Conservation (phyloP, 1,284 basidiomycete species). For the Sutorius eximius region DNA sequence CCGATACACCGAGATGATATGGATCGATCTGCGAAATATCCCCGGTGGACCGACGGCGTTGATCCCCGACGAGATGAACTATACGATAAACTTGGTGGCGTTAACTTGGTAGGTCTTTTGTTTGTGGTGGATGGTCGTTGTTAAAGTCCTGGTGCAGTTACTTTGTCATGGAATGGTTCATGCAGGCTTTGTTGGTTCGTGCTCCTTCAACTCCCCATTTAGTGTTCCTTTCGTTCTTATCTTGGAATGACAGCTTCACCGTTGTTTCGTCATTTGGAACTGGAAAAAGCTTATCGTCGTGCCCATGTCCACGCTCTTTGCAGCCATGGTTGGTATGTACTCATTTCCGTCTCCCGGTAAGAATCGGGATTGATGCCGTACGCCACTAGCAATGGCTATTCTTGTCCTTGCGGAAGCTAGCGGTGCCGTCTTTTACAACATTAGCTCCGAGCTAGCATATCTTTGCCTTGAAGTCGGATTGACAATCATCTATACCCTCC, state of each 20-base stretch:
- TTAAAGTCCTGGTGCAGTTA: constrained; percentile 14
- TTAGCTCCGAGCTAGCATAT: constrained; percentile 28
- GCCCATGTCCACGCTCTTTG: constrained; percentile 25
- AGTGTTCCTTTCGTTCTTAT: not conserved
- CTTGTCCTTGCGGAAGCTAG: constrained; percentile 25
- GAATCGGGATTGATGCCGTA: not conserved
- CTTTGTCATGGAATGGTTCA: constrained; percentile 30
- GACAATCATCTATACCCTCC: constrained; percentile 32
- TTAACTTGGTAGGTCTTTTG: constrained; percentile 23
- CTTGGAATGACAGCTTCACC: constrained; percentile 22
- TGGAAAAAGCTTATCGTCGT: constrained; percentile 18
- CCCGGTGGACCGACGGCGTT: constrained; percentile 26
- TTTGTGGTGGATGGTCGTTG: not conserved
- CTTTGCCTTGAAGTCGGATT: constrained; percentile 30
- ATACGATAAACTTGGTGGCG: constrained; percentile 28
- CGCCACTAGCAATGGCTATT: constrained; percentile 24
- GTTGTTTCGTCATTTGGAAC: constrained; percentile 32
- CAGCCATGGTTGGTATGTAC: constrained; percentile 27
- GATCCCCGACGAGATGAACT: constrained; percentile 27
- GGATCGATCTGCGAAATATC: constrained; percentile 31
- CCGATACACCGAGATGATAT: constrained; percentile 36
- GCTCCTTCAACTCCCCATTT: not conserved
- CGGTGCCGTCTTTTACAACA: constrained; percentile 26
- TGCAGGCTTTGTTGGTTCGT: constrained; percentile 27
- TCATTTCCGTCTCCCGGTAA: not conserved